phyloP scores from a whole-genome alignment of 2,329 filamentous ascomycete genomes.

The Byssochlamys sp. region DNA sequence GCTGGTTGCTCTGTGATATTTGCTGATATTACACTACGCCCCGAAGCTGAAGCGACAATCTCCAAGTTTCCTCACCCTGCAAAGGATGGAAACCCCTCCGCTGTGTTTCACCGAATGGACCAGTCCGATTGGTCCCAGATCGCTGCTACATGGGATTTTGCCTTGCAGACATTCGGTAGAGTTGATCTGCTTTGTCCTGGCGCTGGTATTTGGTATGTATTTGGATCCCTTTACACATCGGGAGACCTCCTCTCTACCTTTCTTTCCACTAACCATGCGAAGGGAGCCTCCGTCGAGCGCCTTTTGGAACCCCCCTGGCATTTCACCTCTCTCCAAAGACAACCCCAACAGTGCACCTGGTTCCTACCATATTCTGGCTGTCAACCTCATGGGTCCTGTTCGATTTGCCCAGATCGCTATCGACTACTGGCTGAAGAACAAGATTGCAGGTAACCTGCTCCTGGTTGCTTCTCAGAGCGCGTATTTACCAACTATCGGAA shows the following conservation, averaged over 20 bases:
- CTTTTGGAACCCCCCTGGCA: slow-evolving; percentile 15
- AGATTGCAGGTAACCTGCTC: neutral
- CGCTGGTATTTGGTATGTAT: neutral
- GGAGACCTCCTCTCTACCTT: neutral
- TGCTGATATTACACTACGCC: slow-evolving; percentile 14
- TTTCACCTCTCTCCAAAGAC: slow-evolving; percentile 10
- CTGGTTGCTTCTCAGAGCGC: neutral
- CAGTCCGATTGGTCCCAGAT: slow-evolving; percentile 19
- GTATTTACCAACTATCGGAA: neutral
- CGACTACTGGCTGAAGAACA: slow-evolving; percentile 10
- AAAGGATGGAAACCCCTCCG: neutral
- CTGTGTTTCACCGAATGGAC: slow-evolving; percentile 6
- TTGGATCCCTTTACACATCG: neutral
- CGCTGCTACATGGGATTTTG: slow-evolving; percentile 6
- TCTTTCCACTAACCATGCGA: neutral
- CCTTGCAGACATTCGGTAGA: slow-evolving; percentile 9
- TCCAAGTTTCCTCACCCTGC: slow-evolving; percentile 2
- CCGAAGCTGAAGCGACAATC: slow-evolving; percentile 13
- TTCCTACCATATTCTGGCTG: slow-evolving; percentile 11
- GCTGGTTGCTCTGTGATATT: slow-evolving; percentile 18
- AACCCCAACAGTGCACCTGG: slow-evolving; percentile 8
- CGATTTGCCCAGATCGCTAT: slow-evolving; percentile 16
- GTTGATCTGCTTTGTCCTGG: neutral
- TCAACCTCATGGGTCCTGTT: slow-evolving; percentile 14
- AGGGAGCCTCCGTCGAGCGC: slow-evolving; percentile 13